Base-by-base conservation (phyloP, 2,329 filamentous ascomycete genomes). In the Cryphonectria nitschkei region DNA sequence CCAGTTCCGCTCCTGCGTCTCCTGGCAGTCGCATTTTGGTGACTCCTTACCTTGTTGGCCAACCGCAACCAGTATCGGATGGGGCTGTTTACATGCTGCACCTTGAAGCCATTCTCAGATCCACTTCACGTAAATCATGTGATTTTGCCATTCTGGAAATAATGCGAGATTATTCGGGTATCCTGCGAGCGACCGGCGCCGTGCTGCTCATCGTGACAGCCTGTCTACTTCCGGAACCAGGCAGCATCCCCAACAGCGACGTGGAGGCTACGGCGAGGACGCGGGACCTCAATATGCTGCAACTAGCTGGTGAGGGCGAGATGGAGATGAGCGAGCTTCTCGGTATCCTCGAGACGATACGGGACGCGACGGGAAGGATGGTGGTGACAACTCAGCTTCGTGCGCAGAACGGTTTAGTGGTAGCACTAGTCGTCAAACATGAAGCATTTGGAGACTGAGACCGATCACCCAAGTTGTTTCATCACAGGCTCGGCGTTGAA, bases 11-110 rank as follows among this genome's bases (percentile, higher is more conserved):
- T 39, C 2, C 54, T 39, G 32, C 8, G 32, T 26, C 58, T 39
- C 6, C 13, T 34, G 26, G 7, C 2, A 32, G 26, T 58, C 54
- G 54, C 5, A 34, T 58, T 13, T 19, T 19, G 13, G 58, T 39
- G 7, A 39, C 58, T 4, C 22, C 58, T n/a, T 6, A 39, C 34
- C 8, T 61, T n/a, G 74, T 69, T 3, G 77, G 74, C 0, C 72
- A 72, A 26, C 72, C 68, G 9, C 80, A 80, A 73, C 70, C 65
- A 16, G 75, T 80, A 26, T 71, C 67, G 16, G 75, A 81, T 67
- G 80, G 79, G 0, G 76, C 77, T 3, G 75, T 82, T 2, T 82
- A 81, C 71, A 77, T 82, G 41, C 58, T 81, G 5, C 77, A 76
- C 52, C 70, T 79, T 5, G 73, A 75, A 1, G 74, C 74, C 41